Percentiles rank a stretch among this genome's conserved stretches.
Evolutionary conservation across 768 basidiomycete genomes (phyloP).

Genomic region (Tephrocybe sp.): DNA sequence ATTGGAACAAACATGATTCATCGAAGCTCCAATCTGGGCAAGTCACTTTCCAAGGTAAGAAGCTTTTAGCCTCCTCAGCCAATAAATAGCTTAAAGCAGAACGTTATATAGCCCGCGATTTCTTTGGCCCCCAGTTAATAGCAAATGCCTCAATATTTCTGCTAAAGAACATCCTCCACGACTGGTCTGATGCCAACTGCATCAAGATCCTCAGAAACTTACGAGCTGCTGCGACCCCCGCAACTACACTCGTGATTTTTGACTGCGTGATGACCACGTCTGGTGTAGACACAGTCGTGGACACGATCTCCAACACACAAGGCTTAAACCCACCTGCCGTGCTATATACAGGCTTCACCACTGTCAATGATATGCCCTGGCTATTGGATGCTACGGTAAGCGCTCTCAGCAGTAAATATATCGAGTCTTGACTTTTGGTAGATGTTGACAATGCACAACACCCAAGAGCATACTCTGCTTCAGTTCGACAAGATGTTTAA

Average conservation of each 20-base stretch:
- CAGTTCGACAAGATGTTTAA: conserved; percentile 10
- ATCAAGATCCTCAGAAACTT: conserved; percentile 37
- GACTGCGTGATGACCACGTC: conserved; percentile 40
- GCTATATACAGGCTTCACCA: conserved; percentile 8
- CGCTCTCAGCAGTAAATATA: neutral
- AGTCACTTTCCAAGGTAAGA: conserved; percentile 26
- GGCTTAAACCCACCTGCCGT: conserved; percentile 4
- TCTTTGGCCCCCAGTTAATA: conserved; percentile 40
- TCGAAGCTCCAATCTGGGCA: conserved; percentile 25
- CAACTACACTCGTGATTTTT: conserved; percentile 40
- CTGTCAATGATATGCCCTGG: conserved; percentile 10
- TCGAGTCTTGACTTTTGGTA: neutral
- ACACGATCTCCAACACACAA: conserved; percentile 3
- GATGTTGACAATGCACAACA: conserved; percentile 14
- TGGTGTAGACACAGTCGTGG: conserved; percentile 26
- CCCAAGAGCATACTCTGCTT: conserved; percentile 18
- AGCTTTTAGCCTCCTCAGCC: neutral
- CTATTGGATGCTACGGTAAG: conserved; percentile 7
- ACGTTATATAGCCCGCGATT: conserved; percentile 25
- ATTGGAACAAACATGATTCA: conserved; percentile 22
- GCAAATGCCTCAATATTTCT: conserved; percentile 49
- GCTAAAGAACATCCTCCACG: conserved; percentile 58
- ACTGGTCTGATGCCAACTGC: conserved; percentile 55
- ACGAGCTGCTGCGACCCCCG: conserved; percentile 31
- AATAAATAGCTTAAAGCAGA: neutral